Evolutionary conservation across 2,329 filamentous ascomycete species (phyloP).

Genomic region (Penicillium sp.): DNA sequence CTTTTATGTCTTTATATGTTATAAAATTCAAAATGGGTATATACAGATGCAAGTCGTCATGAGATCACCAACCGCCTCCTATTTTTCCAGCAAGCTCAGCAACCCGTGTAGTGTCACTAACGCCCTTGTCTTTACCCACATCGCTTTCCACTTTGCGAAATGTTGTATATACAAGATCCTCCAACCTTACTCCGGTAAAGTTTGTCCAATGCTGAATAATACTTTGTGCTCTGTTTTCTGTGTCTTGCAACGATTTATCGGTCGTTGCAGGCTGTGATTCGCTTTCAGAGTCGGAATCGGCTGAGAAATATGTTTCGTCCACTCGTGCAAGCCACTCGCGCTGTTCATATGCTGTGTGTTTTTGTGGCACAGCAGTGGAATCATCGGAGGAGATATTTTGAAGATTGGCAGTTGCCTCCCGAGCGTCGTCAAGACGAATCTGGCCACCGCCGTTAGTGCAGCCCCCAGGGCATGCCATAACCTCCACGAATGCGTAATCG

Average conservation of each 20-base stretch:
- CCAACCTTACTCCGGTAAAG: conserved; percentile 65
- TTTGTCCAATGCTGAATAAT: conserved; percentile 72
- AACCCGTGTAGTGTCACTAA: conserved; percentile 71
- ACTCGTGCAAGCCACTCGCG: conserved; percentile 79
- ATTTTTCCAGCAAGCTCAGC: conserved; percentile 85
- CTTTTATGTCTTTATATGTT: not conserved
- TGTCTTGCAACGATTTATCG: conserved; percentile 23
- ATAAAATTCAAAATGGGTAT: conserved; percentile 12
- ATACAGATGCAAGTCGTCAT: conserved; percentile 11
- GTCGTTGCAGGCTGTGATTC: conserved; percentile 27
- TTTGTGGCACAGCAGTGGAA: conserved; percentile 33
- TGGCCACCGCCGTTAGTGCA: conserved; percentile 98
- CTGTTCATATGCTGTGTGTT: conserved; percentile 71
- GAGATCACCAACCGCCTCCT: conserved; percentile 80
- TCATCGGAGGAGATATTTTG: conserved; percentile 18
- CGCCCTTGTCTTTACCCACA: conserved; percentile 68
- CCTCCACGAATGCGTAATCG: conserved; percentile 91
- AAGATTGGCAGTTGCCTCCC: conserved; percentile 22
- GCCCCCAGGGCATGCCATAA: conserved; percentile 98
- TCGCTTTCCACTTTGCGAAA: conserved; percentile 93
- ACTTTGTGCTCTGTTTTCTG: conserved; percentile 50
- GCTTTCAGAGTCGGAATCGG: conserved; percentile 52
- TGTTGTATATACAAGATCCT: conserved; percentile 75
- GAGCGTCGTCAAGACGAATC: conserved; percentile 80
- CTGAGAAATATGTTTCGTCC: conserved; percentile 87